Conservation (phyloP, 192 early-diverging fungal species). For the Coemansia sp. region DNA sequence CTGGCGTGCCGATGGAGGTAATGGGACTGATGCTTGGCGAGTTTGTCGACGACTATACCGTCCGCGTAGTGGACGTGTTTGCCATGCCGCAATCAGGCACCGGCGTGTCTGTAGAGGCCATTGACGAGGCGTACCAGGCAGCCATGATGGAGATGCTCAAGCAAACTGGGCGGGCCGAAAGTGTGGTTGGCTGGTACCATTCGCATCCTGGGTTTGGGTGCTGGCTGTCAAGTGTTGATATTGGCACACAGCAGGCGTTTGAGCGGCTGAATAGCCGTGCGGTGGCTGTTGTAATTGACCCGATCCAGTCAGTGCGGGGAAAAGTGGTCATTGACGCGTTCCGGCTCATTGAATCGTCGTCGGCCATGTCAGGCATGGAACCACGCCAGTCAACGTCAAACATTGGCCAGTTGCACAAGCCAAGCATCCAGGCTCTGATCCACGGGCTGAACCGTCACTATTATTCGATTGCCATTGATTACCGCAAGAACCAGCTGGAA, state of each 20-base stretch:
- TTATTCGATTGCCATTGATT: conserved; percentile 99
- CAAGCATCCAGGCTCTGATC: conserved; percentile 96
- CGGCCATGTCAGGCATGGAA: conserved; percentile 82
- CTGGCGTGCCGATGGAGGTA: conserved; percentile 99
- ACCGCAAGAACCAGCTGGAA: conserved; percentile 99
- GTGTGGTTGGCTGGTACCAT: conserved; percentile 99
- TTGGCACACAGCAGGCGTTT: conserved; percentile 98
- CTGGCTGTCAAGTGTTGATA: conserved; percentile 99
- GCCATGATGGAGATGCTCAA: conserved; percentile 99
- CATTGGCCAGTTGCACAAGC: conserved; percentile 97
- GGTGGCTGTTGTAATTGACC: conserved; percentile 98
- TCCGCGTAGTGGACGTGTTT: conserved; percentile 98
- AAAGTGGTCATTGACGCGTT: conserved; percentile 99
- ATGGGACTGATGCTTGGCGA: conserved; percentile 99
- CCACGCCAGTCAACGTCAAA: conserved; percentile 98
- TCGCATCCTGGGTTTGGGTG: conserved; percentile 99
- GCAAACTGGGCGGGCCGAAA: conserved; percentile 97
- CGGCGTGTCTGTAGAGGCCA: conserved; percentile 97
- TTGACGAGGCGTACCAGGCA: conserved; percentile 99
- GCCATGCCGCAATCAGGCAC: conserved; percentile 99
- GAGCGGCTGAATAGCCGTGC: conserved; percentile 91
- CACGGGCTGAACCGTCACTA: conserved; percentile 99
- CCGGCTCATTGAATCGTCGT: conserved; percentile 90
- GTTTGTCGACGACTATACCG: conserved; percentile 99
- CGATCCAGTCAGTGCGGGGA: conserved; percentile 99